A percentile compares a stretch with the other conserved stretches of the same genome.
These are phyloP conservation scores for Penicillium occitanis DNA, from an alignment of 2,329 filamentous ascomycete genomes.

Conservation along the genomic window DNA sequence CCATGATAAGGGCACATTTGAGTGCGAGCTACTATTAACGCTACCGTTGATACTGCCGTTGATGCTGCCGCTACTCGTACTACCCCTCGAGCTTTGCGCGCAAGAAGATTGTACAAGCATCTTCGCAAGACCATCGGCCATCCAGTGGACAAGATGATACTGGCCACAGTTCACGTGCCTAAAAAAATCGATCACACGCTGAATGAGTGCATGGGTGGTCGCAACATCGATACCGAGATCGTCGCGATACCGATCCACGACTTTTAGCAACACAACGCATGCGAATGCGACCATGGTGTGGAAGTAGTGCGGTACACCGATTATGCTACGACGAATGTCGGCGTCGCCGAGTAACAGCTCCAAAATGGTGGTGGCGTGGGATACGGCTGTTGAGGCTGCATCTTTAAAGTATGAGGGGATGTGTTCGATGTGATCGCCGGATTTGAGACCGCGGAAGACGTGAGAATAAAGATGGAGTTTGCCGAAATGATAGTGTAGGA, in stretches of 20 bases:
- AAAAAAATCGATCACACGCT: slow-evolving; percentile 32
- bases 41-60: slow-evolving; percentile 5
- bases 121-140: slow-evolving; percentile 34
- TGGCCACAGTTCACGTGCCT: slow-evolving; percentile 30
- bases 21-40: slow-evolving; percentile 2
- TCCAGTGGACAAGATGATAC: slow-evolving; percentile 35
- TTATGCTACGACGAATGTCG: slow-evolving; percentile 37
- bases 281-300: slow-evolving; percentile 48
- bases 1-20: slow-evolving; percentile 3
- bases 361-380: slow-evolving; percentile 40
- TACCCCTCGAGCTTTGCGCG: neutral
- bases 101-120: slow-evolving; percentile 25
- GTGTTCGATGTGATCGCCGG: slow-evolving; percentile 29
- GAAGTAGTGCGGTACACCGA: slow-evolving; percentile 45
- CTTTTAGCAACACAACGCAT: slow-evolving; percentile 42
- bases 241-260: slow-evolving; percentile 38
- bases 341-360: slow-evolving; percentile 40
- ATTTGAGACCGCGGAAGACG: slow-evolving; percentile 44
- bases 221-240: slow-evolving; percentile 35
- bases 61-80: neutral
- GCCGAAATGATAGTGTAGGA: slow-evolving; percentile 51
- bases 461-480: slow-evolving; percentile 51
- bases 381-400: slow-evolving; percentile 31
- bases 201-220: slow-evolving; percentile 29
- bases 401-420: slow-evolving; percentile 36